A percentile compares a stretch with the other conserved stretches of the same genome.
Evolutionary conservation across 768 basidiomycete genomes (phyloP).

Genomic region (Tylopilus sp.): DNA sequence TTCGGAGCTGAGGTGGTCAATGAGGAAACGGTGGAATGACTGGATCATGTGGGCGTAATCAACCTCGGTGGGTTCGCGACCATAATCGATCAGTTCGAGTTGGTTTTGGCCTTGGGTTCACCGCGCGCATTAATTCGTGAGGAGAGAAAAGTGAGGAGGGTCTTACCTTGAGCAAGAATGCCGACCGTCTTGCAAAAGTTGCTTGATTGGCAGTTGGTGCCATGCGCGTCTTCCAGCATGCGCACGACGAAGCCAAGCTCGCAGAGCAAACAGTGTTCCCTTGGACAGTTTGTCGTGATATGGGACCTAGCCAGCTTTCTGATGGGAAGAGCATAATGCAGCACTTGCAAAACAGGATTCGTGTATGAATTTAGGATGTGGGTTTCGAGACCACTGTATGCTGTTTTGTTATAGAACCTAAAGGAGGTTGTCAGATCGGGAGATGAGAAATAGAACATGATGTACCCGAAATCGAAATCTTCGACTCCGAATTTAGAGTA

Average conservation of each 20-base stretch:
- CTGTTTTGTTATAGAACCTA: conserved; percentile 92
- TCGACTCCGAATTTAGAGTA: conserved; percentile 99
- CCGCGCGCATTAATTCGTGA: not conserved
- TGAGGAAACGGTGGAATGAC: conserved; percentile 88
- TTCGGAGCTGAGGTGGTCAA: conserved; percentile 80
- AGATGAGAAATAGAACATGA: not conserved
- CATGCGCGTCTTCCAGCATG: conserved; percentile 94
- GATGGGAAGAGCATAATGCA: conserved; percentile 81
- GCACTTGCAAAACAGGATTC: conserved; percentile 84
- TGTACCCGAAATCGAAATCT: conserved; percentile 96
- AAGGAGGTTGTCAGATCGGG: not conserved
- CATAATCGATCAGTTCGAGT: conserved; percentile 87
- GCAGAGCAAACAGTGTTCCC: conserved; percentile 92
- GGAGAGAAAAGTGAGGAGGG: too few relatives aligned
- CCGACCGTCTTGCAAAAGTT: conserved; percentile 96
- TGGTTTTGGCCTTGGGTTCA: conserved; percentile 56
- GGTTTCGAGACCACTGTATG: conserved; percentile 90
- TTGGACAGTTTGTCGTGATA: conserved; percentile 80
- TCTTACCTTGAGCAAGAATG: conserved; percentile 77
- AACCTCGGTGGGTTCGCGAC: conserved; percentile 65
- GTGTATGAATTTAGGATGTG: conserved; percentile 98
- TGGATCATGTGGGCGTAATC: conserved; percentile 91
- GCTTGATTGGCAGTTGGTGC: conserved; percentile 92
- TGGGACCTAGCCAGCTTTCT: conserved; percentile 86
- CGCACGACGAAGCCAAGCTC: conserved; percentile 92